phyloP scores from a whole-genome alignment of 2,329 filamentous ascomycete species.

The Neopestalotiopsis sp. region DNA sequence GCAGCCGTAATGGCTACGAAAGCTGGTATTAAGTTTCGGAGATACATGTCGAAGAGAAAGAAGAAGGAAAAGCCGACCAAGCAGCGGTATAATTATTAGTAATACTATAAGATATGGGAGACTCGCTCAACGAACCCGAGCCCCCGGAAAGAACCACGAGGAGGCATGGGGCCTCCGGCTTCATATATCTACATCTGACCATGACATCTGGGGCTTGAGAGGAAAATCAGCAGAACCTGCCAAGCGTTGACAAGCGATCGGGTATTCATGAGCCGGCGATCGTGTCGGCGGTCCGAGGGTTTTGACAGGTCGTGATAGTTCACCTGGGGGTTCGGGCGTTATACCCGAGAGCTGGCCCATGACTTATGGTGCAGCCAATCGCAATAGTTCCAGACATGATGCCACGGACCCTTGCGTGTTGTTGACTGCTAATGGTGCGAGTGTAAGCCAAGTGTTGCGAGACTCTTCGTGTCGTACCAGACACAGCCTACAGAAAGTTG shows the following conservation, averaged over 20 bases:
- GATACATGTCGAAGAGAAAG: slow-evolving; percentile 19
- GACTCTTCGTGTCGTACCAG: neutral
- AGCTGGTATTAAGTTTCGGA: slow-evolving; percentile 16
- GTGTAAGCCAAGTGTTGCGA: too few species aligned
- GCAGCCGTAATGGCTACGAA: slow-evolving; percentile 16
- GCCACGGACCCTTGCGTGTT: slow-evolving; percentile 2
- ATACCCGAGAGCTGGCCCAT: neutral
- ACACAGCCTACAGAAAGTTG: neutral
- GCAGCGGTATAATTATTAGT: slow-evolving; percentile 9
- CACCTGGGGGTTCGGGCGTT: neutral
- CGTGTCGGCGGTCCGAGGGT: neutral
- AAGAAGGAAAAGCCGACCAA: slow-evolving; percentile 11
- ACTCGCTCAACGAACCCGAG: slow-evolving; percentile 12
- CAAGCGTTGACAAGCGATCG: slow-evolving; percentile 6
- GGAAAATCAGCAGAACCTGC: neutral
- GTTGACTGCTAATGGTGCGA: neutral
- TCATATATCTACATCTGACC: neutral
- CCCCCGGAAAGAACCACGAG: neutral
- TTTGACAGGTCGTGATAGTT: neutral
- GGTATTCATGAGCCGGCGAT: neutral
- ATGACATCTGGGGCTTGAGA: neutral
- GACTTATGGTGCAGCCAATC: slow-evolving; percentile 4
- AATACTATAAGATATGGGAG: neutral
- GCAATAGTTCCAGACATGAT: neutral
- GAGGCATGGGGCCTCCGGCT: neutral